These are phyloP conservation scores for Ceraceosorus bombacis DNA, from an alignment of 1,284 basidiomycete genomes.

Conservation along the genomic window DNA sequence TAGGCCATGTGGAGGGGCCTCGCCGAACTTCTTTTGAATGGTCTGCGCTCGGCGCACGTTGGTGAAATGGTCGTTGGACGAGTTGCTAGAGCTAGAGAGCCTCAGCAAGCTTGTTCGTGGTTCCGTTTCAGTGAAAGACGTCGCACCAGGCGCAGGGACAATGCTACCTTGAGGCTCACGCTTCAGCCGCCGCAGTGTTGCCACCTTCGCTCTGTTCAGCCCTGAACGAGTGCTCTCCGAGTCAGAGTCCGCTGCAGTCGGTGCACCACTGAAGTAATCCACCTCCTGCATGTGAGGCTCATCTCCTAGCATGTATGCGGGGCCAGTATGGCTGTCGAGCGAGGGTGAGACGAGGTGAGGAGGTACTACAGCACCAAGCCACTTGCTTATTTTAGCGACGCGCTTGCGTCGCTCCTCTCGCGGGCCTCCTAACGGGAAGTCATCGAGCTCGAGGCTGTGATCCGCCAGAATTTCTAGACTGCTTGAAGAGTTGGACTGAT, in stretches of 20 bases:
- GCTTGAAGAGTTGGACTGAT: no score
- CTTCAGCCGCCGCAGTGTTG: background rate
- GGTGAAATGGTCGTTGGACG: background rate
- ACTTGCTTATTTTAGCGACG: slow-evolving; percentile 33
- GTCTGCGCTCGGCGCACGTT: slow-evolving; percentile 1
- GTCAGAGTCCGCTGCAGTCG: background rate
- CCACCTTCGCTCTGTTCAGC: background rate
- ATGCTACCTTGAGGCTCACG: no score
- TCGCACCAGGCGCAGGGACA: no score
- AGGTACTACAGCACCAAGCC: slow-evolving; percentile 24
- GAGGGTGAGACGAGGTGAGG: slow-evolving; percentile 4
- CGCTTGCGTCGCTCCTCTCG: slow-evolving; percentile 28
- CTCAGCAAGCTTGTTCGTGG: no score
- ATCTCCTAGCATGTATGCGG: background rate
- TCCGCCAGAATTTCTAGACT: no score
- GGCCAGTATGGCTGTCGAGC: background rate
- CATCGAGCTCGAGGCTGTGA: background rate
- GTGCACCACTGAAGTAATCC: background rate
- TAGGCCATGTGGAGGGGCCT: slow-evolving; percentile 2
- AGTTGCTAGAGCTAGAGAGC: background rate
- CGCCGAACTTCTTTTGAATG: slow-evolving; percentile 2
- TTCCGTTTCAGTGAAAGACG: no score
- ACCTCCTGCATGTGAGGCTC: background rate
- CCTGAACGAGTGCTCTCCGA: background rate
- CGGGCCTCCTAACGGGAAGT: background rate